Percentiles rank a stretch among this genome's conserved stretches.
Conservation (phyloP, 2,329 filamentous ascomycete genomes). For the Fusarium marasasianum region DNA sequence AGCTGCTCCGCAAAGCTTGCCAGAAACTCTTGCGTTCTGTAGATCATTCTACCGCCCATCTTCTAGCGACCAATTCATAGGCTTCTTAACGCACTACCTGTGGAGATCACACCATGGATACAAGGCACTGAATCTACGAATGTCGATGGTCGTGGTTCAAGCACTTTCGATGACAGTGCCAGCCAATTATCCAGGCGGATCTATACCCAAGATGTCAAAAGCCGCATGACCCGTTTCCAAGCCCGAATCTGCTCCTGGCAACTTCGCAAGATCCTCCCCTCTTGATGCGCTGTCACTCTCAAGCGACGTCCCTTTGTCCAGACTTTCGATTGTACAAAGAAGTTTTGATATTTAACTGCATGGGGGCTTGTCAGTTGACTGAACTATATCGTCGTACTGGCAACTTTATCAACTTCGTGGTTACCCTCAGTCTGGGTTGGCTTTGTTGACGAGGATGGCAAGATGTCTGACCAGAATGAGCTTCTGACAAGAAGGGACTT, state of each 20-base stretch:
- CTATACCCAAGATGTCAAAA: too few relatives aligned
- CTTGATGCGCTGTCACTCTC: neutral
- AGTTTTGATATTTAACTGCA: neutral
- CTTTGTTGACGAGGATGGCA: neutral
- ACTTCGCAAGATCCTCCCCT: too few relatives aligned
- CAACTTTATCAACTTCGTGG: fast-evolving
- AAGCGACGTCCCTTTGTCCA: neutral
- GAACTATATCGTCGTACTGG: fast-evolving
- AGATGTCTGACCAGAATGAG: fast-evolving
- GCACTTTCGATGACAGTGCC: too few relatives aligned
- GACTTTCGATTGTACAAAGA: fast-evolving
- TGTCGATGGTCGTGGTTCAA: neutral
- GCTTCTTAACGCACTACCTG: neutral
- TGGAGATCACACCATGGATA: neutral
- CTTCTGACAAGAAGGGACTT: neutral
- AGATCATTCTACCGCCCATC: fast-evolving
- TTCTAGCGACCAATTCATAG: neutral
- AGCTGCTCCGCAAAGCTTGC: too few relatives aligned
- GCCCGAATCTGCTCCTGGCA: too few relatives aligned
- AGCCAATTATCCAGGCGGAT: too few relatives aligned
- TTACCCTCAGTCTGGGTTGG: fast-evolving
- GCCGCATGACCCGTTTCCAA: too few relatives aligned
- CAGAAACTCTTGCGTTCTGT: too few relatives aligned
- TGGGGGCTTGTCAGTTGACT: fast-evolving
- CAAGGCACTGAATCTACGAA: neutral